Conservation (phyloP, 169 alveolate genomes). For the Babesia ovata region DNA sequence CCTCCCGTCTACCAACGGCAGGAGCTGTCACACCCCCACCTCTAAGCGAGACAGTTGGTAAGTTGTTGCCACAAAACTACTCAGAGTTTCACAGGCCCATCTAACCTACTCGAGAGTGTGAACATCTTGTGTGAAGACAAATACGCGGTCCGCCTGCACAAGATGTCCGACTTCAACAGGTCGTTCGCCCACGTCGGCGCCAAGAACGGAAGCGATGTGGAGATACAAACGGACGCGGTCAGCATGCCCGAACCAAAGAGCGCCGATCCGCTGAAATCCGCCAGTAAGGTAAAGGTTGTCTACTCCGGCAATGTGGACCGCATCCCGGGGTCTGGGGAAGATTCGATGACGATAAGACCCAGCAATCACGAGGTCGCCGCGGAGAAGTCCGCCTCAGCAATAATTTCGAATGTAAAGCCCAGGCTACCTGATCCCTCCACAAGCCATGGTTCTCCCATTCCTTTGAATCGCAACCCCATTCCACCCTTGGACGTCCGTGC, state of each 20-base stretch:
- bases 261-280: neutral
- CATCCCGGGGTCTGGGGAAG: neutral
- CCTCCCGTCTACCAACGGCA: neutral
- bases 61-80: neutral
- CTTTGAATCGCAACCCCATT: neutral
- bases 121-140: constrained; percentile 43
- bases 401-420: constrained; percentile 3
- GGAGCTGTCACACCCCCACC: neutral
- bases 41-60: neutral
- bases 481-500: constrained; percentile 1
- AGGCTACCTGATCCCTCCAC: neutral
- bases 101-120: constrained; percentile 36
- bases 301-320: constrained; percentile 19
- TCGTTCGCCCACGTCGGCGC: neutral
- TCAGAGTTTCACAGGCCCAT: neutral
- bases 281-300: constrained; percentile 20
- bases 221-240: constrained; percentile 48
- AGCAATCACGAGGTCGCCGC: constrained; percentile 16
- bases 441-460: neutral
- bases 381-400: neutral
- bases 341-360: neutral
- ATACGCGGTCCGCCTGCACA: constrained; percentile 31
- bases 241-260: neutral
- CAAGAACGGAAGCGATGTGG: constrained; percentile 23
- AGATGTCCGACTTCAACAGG: constrained; percentile 54